Conservation (phyloP, 495 filamentous ascomycete species). For the Hyaloscypha finlandica region DNA sequence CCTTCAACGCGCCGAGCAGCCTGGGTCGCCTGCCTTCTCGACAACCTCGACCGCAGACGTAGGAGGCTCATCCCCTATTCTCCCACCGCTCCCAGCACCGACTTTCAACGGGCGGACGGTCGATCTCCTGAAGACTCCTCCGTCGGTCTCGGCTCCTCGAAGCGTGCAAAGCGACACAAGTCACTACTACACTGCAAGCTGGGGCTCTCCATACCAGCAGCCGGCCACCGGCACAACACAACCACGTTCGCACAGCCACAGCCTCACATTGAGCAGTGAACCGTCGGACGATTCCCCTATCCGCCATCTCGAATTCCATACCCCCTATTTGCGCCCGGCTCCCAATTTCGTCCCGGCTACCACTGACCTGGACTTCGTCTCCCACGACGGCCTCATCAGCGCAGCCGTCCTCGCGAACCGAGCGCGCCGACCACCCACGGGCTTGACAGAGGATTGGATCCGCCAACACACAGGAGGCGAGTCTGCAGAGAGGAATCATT, state of each 20-base stretch:
- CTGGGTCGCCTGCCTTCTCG: slow-evolving; percentile 45
- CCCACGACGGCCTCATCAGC: slow-evolving; percentile 43
- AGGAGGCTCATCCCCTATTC: slow-evolving; percentile 51
- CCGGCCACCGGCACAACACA: slow-evolving; percentile 43
- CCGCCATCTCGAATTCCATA: slow-evolving; percentile 45
- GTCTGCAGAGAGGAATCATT: slow-evolving; percentile 64
- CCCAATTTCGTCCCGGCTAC: slow-evolving; percentile 38
- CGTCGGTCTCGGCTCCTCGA: slow-evolving; percentile 23
- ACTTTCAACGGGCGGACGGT: slow-evolving; percentile 48
- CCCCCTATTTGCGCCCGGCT: slow-evolving; percentile 53
- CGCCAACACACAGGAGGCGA: slow-evolving; percentile 69
- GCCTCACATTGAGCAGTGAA: slow-evolving; percentile 51
- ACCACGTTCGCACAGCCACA: slow-evolving; percentile 41
- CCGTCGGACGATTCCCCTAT: slow-evolving; percentile 53
- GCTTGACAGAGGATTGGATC: slow-evolving; percentile 78
- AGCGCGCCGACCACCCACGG: slow-evolving; percentile 53
- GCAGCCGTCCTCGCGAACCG: slow-evolving; percentile 56
- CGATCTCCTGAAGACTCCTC: slow-evolving; percentile 51
- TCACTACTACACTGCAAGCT: slow-evolving; percentile 64
- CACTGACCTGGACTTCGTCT: slow-evolving; percentile 40
- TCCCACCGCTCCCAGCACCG: slow-evolving; percentile 53
- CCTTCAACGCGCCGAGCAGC: slow-evolving; percentile 12
- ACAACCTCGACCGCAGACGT: slow-evolving; percentile 53
- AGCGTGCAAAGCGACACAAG: slow-evolving; percentile 18
- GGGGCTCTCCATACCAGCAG: slow-evolving; percentile 71